Conservation (phyloP, 106 monocot genomes). For the Vanilla planifolia region DNA sequence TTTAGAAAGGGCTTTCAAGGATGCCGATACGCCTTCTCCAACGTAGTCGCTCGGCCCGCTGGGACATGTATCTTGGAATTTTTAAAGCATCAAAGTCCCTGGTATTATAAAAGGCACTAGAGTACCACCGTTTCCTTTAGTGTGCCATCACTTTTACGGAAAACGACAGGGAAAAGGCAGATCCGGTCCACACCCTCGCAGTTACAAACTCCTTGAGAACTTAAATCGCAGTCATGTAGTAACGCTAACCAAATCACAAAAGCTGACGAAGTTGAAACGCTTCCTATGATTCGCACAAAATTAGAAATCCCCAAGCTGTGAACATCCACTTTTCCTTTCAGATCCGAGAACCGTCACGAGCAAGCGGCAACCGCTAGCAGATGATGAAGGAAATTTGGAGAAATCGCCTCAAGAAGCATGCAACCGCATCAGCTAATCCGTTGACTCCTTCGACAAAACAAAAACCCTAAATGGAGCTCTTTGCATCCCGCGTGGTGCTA, state of each 20-base stretch:
- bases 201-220: conserved; percentile 9
- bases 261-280: not conserved
- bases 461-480: not conserved
- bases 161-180: conserved; percentile 25
- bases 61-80: not conserved
- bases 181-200: conserved; percentile 15
- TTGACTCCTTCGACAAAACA: not conserved
- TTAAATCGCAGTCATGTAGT: not conserved
- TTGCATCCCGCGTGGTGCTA: not conserved
- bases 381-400: no score
- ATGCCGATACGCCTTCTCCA: conserved; percentile 1
- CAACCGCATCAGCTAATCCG: not conserved
- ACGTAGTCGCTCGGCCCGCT: conserved; percentile 13
- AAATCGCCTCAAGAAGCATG: no score
- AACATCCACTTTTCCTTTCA: not conserved
- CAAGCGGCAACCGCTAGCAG: not conserved
- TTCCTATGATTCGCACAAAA: not conserved
- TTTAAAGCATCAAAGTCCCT: not conserved
- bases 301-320: not conserved
- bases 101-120: conserved; percentile 11
- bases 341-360: not conserved
- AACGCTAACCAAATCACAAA: conserved; percentile 3
- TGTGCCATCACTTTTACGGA: conserved; percentile 13
- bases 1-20: not conserved
- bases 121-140: conserved; percentile 24